Evolutionary conservation across 2,329 filamentous ascomycete species (phyloP).

Genomic region (Exophiala mesophila): DNA sequence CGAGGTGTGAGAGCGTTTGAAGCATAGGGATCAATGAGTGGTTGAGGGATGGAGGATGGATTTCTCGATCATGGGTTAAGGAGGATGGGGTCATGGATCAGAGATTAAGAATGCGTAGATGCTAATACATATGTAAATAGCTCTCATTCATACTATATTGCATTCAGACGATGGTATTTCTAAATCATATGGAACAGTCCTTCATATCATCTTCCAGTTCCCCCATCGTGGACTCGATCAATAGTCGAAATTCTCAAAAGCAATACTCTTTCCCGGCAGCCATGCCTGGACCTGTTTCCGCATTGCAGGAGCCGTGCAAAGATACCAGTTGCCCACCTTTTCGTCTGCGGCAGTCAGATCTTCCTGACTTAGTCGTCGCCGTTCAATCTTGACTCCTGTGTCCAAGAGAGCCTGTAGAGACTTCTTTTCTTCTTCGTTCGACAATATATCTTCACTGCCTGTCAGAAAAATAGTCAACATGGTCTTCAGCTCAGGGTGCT

Average conservation of each 20-base stretch:
- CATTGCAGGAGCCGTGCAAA: conserved; percentile 53
- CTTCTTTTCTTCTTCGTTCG: conserved; percentile 27
- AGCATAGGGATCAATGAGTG: too few species aligned
- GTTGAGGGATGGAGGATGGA: not conserved
- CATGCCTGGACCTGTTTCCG: conserved; percentile 48
- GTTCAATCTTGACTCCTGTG: conserved; percentile 34
- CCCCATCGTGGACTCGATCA: too few species aligned
- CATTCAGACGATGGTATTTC: too few species aligned
- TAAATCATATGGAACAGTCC: too few species aligned
- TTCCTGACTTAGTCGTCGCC: conserved; percentile 43
- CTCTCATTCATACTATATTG: too few species aligned
- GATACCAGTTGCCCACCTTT: conserved; percentile 48
- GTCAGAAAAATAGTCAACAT: conserved; percentile 63
- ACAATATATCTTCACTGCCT: conserved; percentile 30
- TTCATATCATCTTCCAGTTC: too few species aligned
- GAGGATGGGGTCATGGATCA: too few species aligned
- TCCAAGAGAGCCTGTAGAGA: conserved; percentile 36
- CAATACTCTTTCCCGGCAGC: conserved; percentile 51
- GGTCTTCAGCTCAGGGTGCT: conserved; percentile 47
- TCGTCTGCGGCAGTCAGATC: conserved; percentile 42
- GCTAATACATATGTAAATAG: too few species aligned
- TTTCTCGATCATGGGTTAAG: too few species aligned
- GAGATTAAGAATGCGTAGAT: too few species aligned
- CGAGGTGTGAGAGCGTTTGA: conserved; percentile 35
- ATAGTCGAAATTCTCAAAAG: conserved; percentile 60